Evolutionary conservation across 1,284 basidiomycete species (phyloP).

Genomic region (Microbotryum intermedium): DNA sequence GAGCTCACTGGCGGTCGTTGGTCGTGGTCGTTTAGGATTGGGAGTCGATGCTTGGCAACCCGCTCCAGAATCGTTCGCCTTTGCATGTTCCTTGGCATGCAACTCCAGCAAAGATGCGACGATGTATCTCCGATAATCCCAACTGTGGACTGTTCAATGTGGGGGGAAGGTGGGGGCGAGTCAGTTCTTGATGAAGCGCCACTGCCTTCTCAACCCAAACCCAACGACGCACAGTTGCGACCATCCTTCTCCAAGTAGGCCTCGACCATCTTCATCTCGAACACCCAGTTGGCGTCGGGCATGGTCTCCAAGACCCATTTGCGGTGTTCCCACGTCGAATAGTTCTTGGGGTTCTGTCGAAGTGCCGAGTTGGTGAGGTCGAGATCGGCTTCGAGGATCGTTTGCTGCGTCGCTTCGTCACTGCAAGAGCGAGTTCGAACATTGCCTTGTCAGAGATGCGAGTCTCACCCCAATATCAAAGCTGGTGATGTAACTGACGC

Average conservation of each 20-base stretch:
- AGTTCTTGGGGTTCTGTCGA: constrained; percentile 79
- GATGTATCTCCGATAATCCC: constrained; percentile 82
- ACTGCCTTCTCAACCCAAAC: not conserved
- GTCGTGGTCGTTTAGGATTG: constrained; percentile 28
- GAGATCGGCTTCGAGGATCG: constrained; percentile 62
- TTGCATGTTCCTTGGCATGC: not conserved
- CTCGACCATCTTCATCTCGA: constrained; percentile 74
- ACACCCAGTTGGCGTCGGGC: constrained; percentile 70
- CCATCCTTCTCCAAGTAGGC: constrained; percentile 80
- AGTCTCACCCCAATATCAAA: not conserved
- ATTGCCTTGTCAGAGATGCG: no score
- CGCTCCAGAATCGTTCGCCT: no score
- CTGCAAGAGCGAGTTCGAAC: constrained; percentile 42
- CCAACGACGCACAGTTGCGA: constrained; percentile 66
- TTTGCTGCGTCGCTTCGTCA: constrained; percentile 54
- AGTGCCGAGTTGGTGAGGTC: constrained; percentile 68
- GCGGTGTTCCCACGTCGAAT: constrained; percentile 95
- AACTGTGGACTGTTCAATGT: constrained; percentile 63
- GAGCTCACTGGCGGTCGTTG: constrained; percentile 49
- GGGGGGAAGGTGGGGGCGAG: no score
- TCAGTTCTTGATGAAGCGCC: not conserved
- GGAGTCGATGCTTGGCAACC: no score
- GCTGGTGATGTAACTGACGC: not conserved
- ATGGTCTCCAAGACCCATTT: constrained; percentile 83
- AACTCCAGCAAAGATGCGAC: constrained; percentile 45